Evolutionary conservation across 139 green algal species (phyloP), one percentile per base, ranked within the genome.

Genomic region (Volvox africanus): DNA sequence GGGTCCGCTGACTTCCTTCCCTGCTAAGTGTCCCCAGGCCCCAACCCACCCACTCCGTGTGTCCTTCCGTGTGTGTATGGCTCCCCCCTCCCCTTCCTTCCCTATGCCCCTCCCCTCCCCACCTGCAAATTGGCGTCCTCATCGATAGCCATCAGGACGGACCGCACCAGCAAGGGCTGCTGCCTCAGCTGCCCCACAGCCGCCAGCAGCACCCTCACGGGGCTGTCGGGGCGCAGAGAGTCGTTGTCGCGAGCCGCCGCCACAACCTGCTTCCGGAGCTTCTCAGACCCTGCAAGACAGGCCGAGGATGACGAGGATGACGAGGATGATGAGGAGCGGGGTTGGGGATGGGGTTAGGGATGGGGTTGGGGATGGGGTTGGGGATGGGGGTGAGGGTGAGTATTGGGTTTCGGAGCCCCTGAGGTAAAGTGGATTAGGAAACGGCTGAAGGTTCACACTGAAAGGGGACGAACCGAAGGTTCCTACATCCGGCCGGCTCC

Each of bases 211-310:
- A 89, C 92, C 61, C 68, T 44, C 12, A 94, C 68, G 11, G 89
- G 81, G 32, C 81, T 71, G 78, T 77, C 80, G 20, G 44, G 50
- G 1, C 76, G 44, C 32, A 62, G 50, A 0, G 67, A 77, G 61
- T 92, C 89, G 68, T 93, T 92, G 65, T 92, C 82, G 33, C 93
- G 92, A 0, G 92, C 92, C 14, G 90, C 90, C 0, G 83, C 50
- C 44, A 89, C 18, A 18, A 95, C 76, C 88, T 95, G 93, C 28
- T 88, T 85, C 28, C 88, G 87, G 19, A 95, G 83, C 26, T 73
- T 37, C 9, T 95, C 91, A 22, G 80, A 91, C 36, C 91, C 93
- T 93, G 85, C 12, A 18, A 32, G 80, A 24, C 44, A 55, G 12
- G 32, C 32, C 16, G 76, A 17, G 36, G 32, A 32, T 13, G 35